Base-by-base conservation (phyloP, 441 rosid genomes). In the Syzygium malaccense region DNA sequence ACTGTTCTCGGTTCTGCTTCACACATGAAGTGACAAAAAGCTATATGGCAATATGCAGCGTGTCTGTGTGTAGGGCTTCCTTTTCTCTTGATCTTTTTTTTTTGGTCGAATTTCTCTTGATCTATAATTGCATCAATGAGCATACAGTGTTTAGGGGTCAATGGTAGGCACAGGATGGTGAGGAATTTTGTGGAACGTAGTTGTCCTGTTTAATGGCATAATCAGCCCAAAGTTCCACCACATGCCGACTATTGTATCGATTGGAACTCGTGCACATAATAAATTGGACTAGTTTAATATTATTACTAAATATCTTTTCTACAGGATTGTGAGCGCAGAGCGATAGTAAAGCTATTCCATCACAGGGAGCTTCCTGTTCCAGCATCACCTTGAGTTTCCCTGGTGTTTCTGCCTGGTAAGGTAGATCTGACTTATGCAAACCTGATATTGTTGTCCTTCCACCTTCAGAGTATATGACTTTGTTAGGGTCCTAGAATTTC, bases 291-390 rank as follows among this genome's bases (percentile, higher is more conserved):
- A 78, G 18, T 86, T 68, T 15, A 86, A 45, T 75, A 48, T 55
- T 33, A 41, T 55, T 86, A 58, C 54, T 60, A 10, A 75, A 75
- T 86, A 7, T 13, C 56, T 37, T 55, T 87, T 55, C 58, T 94
- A 87, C 95, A 97, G 99, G 99, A 96, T 89, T 96, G 99, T 93
- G 96, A 97, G 90, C 97, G 98, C 88, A 93, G 97, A 91, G 92
- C 97, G 30, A 86, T 96, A 58, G 93, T 94, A 56, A 97, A 95
- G 92, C 91, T 94, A 45, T 95, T 94, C 91, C 95, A 90, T 87
- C 99, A 96, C 87, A 95, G 97, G 87, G 91, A 79, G 55, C 88
- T 89, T 88, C 89, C 91, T 12, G 51, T 41, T 75, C 83, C n/a
- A 75, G n/a, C 48, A 23, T 75, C 51, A 75, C 83, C 83, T 75